Base-by-base conservation (phyloP, 768 basidiomycete genomes). In the Mycena filopes region DNA sequence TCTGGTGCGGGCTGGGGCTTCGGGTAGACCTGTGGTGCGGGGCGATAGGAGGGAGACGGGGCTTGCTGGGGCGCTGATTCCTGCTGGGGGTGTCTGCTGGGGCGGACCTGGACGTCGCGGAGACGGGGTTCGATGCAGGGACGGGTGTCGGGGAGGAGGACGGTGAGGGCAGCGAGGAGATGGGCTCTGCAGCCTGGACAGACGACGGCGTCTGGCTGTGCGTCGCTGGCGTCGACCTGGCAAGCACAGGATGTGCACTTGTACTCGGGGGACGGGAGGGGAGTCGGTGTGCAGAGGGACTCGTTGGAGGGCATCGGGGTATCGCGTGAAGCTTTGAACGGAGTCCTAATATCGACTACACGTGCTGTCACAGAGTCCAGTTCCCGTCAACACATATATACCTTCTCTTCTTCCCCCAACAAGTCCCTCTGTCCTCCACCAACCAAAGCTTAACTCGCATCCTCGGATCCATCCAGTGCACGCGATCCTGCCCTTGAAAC, bases 131-230 rank as follows among this genome's bases (percentile, higher is more conserved):
- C 50, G 42, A 46, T 65, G 20, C 55, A 54, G 6, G 50, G 56
- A 3, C 50, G 50, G 25, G 43, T 15, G 23, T 55, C 69, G 42
- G 56, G 66, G 28, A 63, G 60, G 36, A 68, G 64, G n/a, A 56
- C 61, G 41, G 63, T 71, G 63, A 72, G 69, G 38, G 68, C 58
- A 60, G 80, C 67, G 31, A 74, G 66, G 31, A 80, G 68, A 61
- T 76, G 79, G 40, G 80, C 80, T 36, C 82, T 82, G 78, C 87
- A 88, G 50, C 79, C 72, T 16, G 77, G 76, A 68, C 87, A 89
- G 57, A 88, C 81, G 64, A 81, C 69, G 10, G 76, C 72, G 58
- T 78, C 80, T 36, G 72, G 71, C 33, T 73, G 74, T 16, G 72
- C 68, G 43, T 74, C 63, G 51, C 72, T 72, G 58, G 72, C 70